A percentile compares a stretch with the other conserved stretches of the same genome.
phyloP scores from a whole-genome alignment of 2,329 filamentous ascomycete species.

The Ophiostoma triangulosporum region DNA sequence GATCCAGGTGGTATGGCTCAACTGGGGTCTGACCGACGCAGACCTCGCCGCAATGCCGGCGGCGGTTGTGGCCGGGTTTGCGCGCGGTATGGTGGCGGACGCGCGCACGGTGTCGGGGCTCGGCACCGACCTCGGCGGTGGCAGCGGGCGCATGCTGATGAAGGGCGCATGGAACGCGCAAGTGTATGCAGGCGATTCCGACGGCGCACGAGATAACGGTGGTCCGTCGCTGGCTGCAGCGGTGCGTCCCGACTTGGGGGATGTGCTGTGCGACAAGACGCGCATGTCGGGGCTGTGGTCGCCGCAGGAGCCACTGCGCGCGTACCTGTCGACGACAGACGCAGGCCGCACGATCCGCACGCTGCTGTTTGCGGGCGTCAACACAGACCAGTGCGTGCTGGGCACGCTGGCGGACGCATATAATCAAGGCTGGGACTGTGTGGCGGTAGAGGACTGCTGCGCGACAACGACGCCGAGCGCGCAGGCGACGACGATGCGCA shows the following conservation, averaged over 20 bases:
- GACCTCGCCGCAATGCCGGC: conserved; percentile 38
- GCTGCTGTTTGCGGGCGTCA: conserved; percentile 43
- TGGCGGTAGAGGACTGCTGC: conserved; percentile 40
- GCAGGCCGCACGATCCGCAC: conserved; percentile 19
- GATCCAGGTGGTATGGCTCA: conserved; percentile 32
- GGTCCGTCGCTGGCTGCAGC: conserved; percentile 25
- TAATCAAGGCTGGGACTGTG: conserved; percentile 40
- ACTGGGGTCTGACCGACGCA: conserved; percentile 42
- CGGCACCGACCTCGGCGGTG: conserved; percentile 32
- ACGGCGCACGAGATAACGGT: not conserved
- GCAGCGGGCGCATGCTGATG: conserved; percentile 33
- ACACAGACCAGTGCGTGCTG: conserved; percentile 48
- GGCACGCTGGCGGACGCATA: conserved; percentile 43
- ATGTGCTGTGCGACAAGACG: conserved; percentile 42
- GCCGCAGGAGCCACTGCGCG: conserved; percentile 26
- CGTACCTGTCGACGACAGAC: conserved; percentile 24
- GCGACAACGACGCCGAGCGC: conserved; percentile 33
- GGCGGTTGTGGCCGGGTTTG: conserved; percentile 33
- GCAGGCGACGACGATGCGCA: conserved; percentile 23
- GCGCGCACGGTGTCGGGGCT: conserved; percentile 21
- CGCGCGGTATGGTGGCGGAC: conserved; percentile 18
- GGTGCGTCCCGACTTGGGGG: conserved; percentile 19
- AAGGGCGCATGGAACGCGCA: conserved; percentile 42
- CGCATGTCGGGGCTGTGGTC: conserved; percentile 45
- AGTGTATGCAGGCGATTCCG: conserved; percentile 28